A percentile compares a stretch with the other conserved stretches of the same genome.
Evolutionary conservation across 1,284 basidiomycete species (phyloP).

Genomic region (Xerocomus nothofagi): DNA sequence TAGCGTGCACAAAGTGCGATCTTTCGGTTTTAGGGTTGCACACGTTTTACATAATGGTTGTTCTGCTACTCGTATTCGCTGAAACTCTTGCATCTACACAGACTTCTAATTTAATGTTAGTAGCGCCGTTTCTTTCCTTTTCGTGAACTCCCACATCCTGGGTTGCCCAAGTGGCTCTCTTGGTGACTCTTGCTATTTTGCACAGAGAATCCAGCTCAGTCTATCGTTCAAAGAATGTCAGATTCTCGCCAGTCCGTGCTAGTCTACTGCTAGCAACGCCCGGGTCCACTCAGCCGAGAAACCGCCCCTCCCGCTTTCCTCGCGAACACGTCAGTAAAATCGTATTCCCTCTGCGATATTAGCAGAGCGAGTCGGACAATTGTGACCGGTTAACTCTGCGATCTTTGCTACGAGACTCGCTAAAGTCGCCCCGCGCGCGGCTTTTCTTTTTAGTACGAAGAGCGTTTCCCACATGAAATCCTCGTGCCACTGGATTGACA

Average conservation of each 20-base stretch:
- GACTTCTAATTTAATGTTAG: neutral
- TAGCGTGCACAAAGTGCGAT: neutral
- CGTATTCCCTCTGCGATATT: constrained; percentile 15
- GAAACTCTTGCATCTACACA: neutral
- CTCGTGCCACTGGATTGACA: constrained; percentile 21
- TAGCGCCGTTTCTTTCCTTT: neutral
- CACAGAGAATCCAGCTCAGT: constrained; percentile 3
- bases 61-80: neutral
- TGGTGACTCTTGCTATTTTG: neutral
- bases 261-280: neutral
- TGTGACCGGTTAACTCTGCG: neutral
- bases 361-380: constrained; percentile 12
- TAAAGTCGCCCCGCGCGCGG: constrained; percentile 20
- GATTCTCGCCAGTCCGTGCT: neutral
- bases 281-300: constrained; percentile 14
- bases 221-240: constrained; percentile 10
- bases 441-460: constrained; percentile 9
- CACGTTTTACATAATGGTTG: neutral
- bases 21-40: neutral
- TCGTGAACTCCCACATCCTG: neutral
- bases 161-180: too few species aligned
- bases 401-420: neutral
- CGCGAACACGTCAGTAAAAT: constrained; percentile 13
- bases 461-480: constrained; percentile 16
- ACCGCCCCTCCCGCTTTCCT: constrained; percentile 19